These are phyloP conservation scores for Fusarium beomiforme DNA, from an alignment of 2,329 filamentous ascomycete species.

Conservation along the genomic window DNA sequence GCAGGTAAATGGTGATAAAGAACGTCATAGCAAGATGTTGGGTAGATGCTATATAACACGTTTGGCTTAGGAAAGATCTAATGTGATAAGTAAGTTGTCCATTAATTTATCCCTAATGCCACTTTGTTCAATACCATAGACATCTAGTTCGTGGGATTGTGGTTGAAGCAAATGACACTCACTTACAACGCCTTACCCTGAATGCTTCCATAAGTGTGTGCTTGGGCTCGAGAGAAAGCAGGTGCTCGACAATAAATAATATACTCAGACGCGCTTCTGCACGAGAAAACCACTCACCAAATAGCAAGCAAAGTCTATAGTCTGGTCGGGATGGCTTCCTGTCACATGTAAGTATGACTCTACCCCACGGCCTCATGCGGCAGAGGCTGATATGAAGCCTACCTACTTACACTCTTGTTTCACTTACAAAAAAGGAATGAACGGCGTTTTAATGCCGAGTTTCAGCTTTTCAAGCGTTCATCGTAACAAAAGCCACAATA, in stretches of 20 bases:
- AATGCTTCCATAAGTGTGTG: neutral
- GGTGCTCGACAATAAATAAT: neutral
- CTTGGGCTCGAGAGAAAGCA: neutral
- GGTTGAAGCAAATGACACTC: too few relatives aligned
- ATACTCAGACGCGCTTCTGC: neutral
- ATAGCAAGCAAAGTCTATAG: neutral
- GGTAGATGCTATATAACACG: neutral
- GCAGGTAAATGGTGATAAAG: neutral
- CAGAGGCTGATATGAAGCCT: neutral
- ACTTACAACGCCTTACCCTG: neutral
- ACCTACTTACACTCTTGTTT: neutral
- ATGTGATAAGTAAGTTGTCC: neutral
- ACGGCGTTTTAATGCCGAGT: neutral
- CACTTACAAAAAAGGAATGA: neutral
- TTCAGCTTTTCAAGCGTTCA: neutral
- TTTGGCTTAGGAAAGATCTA: neutral
- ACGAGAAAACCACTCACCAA: neutral
- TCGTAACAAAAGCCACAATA: neutral
- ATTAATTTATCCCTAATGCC: neutral
- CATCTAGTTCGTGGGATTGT: too few relatives aligned
- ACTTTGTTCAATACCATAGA: neutral
- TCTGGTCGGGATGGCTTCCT: neutral
- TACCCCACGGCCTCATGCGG: neutral
- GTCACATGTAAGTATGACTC: neutral
- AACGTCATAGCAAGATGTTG: neutral